phyloP scores from a whole-genome alignment of 495 filamentous ascomycete species.

The Penicillium malachiteum region DNA sequence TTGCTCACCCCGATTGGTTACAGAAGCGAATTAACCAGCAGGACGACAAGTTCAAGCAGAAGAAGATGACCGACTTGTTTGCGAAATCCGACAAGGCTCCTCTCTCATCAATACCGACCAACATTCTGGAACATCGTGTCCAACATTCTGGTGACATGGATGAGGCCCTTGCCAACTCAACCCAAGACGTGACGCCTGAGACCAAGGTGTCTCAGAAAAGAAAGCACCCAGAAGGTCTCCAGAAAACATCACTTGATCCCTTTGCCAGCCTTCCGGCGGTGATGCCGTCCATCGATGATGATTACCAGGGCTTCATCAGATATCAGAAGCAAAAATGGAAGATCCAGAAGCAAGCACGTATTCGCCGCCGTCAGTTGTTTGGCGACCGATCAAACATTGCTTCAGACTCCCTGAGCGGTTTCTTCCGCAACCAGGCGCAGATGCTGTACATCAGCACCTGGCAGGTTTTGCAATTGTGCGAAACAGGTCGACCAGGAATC shows the following conservation, averaged over 20 bases:
- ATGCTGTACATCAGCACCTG: conserved; percentile 85
- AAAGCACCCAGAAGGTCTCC: conserved; percentile 70
- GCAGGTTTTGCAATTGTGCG: conserved; percentile 86
- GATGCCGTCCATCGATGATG: conserved; percentile 83
- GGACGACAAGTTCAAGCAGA: conserved; percentile 96
- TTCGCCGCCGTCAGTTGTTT: conserved; percentile 86
- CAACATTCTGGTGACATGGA: conserved; percentile 70
- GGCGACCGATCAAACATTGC: conserved; percentile 74
- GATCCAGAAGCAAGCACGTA: conserved; percentile 89
- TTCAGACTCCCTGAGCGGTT: conserved; percentile 73
- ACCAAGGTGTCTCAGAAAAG: conserved; percentile 72
- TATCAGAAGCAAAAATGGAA: conserved; percentile 99
- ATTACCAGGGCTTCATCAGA: conserved; percentile 84
- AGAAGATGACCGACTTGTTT: conserved; percentile 96
- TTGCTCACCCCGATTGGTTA: conserved; percentile 95
- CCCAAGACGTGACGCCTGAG: conserved; percentile 66
- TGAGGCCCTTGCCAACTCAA: conserved; percentile 70
- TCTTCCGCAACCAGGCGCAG: conserved; percentile 90
- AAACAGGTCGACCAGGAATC: conserved; percentile 78
- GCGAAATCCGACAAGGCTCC: conserved; percentile 71
- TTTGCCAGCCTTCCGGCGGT: conserved; percentile 78
- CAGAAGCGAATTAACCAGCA: conserved; percentile 89
- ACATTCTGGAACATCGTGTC: conserved; percentile 60
- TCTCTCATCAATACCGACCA: conserved; percentile 68
- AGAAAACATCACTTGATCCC: conserved; percentile 66